phyloP scores from a whole-genome alignment of 2,329 filamentous ascomycete genomes.

The Blastomyces gilchristii region DNA sequence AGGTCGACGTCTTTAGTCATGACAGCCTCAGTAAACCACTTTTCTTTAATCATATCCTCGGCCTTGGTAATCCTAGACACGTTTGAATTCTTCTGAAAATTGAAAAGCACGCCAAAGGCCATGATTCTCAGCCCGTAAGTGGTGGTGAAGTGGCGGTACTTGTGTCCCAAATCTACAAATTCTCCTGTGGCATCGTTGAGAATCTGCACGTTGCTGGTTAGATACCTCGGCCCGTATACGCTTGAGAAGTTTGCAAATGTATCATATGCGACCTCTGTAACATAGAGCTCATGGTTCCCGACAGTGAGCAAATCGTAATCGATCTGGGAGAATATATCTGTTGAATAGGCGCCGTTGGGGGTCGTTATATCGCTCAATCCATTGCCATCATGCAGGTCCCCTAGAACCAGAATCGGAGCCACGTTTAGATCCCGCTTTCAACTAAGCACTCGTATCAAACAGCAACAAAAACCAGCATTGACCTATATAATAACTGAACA shows the following conservation, averaged over 20 bases:
- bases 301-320: slow-evolving; percentile 47
- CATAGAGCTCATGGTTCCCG: slow-evolving; percentile 57
- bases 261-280: slow-evolving; percentile 52
- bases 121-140: slow-evolving; percentile 42
- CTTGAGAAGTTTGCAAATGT: slow-evolving; percentile 50
- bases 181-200: slow-evolving; percentile 34
- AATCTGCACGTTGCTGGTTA: slow-evolving; percentile 46
- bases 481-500: not conserved
- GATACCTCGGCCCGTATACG: slow-evolving; percentile 46
- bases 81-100: slow-evolving; percentile 49
- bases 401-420: slow-evolving; percentile 18
- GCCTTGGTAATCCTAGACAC: slow-evolving; percentile 51
- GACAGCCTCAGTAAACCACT: slow-evolving; percentile 52
- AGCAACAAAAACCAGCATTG: slow-evolving; percentile 18
- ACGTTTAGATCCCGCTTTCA: slow-evolving; percentile 1
- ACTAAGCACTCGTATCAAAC: not conserved
- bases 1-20: slow-evolving; percentile 50
- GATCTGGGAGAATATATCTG: slow-evolving; percentile 43
- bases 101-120: slow-evolving; percentile 43
- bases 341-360: slow-evolving; percentile 47
- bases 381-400: slow-evolving; percentile 56
- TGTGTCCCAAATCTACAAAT: slow-evolving; percentile 38
- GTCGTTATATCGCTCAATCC: slow-evolving; percentile 52
- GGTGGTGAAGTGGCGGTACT: slow-evolving; percentile 43
- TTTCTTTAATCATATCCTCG: slow-evolving; percentile 41